phyloP scores from a whole-genome alignment of 306 rosid genomes.

The Canavalia gladiata region DNA sequence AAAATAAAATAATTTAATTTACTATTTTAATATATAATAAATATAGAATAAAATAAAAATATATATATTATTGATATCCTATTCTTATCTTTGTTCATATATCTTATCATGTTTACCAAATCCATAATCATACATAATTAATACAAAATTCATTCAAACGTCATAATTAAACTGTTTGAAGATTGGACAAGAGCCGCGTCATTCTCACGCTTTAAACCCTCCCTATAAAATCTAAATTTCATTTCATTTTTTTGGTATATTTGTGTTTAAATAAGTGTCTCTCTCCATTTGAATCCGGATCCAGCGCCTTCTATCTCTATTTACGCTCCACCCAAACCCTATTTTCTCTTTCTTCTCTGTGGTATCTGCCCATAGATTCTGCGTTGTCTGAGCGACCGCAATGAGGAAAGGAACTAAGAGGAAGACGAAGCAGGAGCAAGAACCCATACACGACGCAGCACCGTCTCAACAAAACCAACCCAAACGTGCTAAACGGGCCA shows the following conservation, averaged over 20 bases:
- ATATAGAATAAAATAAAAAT: no score
- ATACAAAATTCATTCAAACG: background rate
- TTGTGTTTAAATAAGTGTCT: background rate
- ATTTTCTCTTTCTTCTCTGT: conserved; percentile 20
- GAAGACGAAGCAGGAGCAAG: conserved; percentile 51
- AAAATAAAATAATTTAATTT: no score
- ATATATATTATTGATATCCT: no score
- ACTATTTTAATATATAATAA: no score
- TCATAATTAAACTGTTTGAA: background rate
- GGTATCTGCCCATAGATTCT: background rate
- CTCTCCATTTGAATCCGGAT: conserved; percentile 58
- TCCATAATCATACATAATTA: background rate
- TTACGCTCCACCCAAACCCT: conserved; percentile 53
- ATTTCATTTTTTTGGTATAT: background rate
- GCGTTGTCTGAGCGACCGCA: background rate
- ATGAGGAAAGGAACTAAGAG: conserved; percentile 72
- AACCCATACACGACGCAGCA: conserved; percentile 41
- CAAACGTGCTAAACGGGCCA: conserved; percentile 65
- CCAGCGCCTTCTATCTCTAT: conserved; percentile 57
- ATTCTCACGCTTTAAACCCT: background rate
- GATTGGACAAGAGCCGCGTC: background rate
- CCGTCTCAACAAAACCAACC: conserved; percentile 34
- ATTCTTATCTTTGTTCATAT: no score
- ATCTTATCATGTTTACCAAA: no score
- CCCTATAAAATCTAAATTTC: background rate